Conservation (phyloP, 2,329 filamentous ascomycete species). For the Neofusicoccum umdonicola region DNA sequence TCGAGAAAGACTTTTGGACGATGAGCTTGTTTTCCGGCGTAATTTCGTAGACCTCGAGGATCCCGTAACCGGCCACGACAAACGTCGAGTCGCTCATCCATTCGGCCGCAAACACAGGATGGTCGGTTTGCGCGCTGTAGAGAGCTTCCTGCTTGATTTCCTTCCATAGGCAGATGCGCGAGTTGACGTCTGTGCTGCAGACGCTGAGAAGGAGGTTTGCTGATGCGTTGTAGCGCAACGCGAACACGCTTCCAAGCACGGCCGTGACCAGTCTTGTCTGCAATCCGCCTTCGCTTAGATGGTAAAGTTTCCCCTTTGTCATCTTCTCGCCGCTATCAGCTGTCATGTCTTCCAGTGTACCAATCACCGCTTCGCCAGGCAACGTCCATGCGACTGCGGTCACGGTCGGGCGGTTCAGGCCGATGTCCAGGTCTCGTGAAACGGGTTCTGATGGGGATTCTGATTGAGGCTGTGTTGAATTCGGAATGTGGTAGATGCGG, state of each 20-base stretch:
- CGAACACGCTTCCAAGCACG: conserved; percentile 36
- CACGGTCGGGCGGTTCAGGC: conserved; percentile 30
- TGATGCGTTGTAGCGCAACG: conserved; percentile 35
- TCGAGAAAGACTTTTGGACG: conserved; percentile 32
- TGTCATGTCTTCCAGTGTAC: conserved; percentile 33
- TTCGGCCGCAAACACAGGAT: conserved; percentile 42
- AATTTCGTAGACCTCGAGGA: conserved; percentile 40
- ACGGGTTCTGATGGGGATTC: background rate
- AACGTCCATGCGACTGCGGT: conserved; percentile 39
- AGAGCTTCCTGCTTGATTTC: conserved; percentile 33
- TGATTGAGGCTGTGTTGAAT: conserved; percentile 18
- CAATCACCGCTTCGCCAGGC: conserved; percentile 32
- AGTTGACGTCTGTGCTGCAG: conserved; percentile 38
- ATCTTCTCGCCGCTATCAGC: conserved; percentile 38
- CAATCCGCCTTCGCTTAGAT: conserved; percentile 27
- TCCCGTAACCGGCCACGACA: conserved; percentile 42
- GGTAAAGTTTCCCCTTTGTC: conserved; percentile 38
- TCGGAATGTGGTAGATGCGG: conserved; percentile 31
- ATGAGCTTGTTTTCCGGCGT: conserved; percentile 22
- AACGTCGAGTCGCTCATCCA: conserved; percentile 46
- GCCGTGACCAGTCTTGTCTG: conserved; percentile 35
- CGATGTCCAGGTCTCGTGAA: conserved; percentile 22
- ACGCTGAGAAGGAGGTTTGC: conserved; percentile 36
- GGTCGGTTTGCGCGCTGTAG: conserved; percentile 42
- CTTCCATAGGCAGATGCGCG: conserved; percentile 40